Evolutionary conservation across 2,329 filamentous ascomycete species (phyloP).

Genomic region (Knufia fluminis): DNA sequence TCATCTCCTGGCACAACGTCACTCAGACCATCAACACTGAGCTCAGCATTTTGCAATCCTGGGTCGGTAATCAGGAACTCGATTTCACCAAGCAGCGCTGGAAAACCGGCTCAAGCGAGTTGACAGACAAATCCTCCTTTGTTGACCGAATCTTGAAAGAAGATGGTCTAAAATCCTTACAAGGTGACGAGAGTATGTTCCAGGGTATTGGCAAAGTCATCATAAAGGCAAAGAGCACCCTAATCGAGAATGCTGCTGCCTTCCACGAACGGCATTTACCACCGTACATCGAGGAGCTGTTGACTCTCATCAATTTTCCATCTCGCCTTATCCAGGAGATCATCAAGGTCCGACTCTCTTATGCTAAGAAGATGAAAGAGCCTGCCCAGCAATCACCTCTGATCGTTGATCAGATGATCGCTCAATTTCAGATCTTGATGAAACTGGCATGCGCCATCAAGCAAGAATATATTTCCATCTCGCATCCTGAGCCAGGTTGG

Average conservation of each 20-base stretch:
- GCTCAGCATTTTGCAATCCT: constrained; percentile 79
- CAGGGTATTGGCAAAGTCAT: constrained; percentile 76
- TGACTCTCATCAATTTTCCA: constrained; percentile 94
- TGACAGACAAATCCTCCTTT: constrained; percentile 86
- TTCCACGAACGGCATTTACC: constrained; percentile 87
- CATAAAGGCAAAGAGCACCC: constrained; percentile 80
- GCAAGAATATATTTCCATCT: constrained; percentile 72
- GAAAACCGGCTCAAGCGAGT: constrained; percentile 58
- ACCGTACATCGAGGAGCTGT: constrained; percentile 90
- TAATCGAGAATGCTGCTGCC: constrained; percentile 74
- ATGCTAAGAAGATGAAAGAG: constrained; percentile 92
- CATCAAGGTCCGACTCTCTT: constrained; percentile 80
- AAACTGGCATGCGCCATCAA: constrained; percentile 90
- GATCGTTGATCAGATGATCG: constrained; percentile 96
- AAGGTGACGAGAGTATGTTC: constrained; percentile 74
- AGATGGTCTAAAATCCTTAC: constrained; percentile 83
- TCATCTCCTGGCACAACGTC: constrained; percentile 95
- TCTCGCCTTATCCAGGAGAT: constrained; percentile 94
- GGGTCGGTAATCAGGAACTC: constrained; percentile 93
- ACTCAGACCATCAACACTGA: constrained; percentile 94
- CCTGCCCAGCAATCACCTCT: constrained; percentile 83
- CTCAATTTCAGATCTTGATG: constrained; percentile 87
- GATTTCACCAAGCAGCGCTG: constrained; percentile 74
- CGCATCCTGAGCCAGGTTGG: constrained; percentile 83
- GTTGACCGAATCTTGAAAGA: constrained; percentile 92